Base-by-base conservation (phyloP, 495 filamentous ascomycete genomes). In the Astrothelium subdiscretum region DNA sequence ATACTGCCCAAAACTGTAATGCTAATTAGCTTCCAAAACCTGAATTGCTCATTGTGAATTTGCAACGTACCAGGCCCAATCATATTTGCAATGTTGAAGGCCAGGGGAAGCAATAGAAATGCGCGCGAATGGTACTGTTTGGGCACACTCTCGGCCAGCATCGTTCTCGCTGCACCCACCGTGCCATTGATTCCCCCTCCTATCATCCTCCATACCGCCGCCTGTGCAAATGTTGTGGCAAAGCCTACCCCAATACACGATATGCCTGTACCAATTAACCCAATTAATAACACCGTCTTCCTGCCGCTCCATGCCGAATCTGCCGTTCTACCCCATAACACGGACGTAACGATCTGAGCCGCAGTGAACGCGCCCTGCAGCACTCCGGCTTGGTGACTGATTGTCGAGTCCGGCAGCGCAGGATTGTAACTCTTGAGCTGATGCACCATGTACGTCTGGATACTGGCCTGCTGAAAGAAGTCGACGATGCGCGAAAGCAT, bases 381-480 rank as follows among this genome's bases (percentile, higher is more conserved):
- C 42, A 71, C 61, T 15, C 71, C 71, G 1, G 69, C 67, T 58
- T 73, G 71, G 59, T 69, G 69, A 20, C 69, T 65, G 22, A 73
- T 71, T 10, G 57, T 62, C 32, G 58, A 57, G 48, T 73, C 69
- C 0, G 69, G 61, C 13, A 71, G 62, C n/a, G 62, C 51, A 5
- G 68, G 68, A 31, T 78, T 75, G 40, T 77, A 70, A 3, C 64
- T 60, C 51, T 68, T 68, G 15, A 78, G 67, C 65, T 78, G 72
- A 52, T 78, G 72, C 66, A 77, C 89, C 85, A 92, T 87, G 73
- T 90, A 92, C 61, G 69, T 74, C 57, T 77, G 68, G 57, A 78
- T 57, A 59, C 74, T 74, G 18, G 76, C 75, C 62, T 77, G 73
- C 69, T 78, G 76, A 58, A 78, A 72, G 62, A 78, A 78, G 64